These are phyloP conservation scores for Cunninghamia lanceolata DNA, from an alignment of 75 land plant species.

Conservation along the genomic window DNA sequence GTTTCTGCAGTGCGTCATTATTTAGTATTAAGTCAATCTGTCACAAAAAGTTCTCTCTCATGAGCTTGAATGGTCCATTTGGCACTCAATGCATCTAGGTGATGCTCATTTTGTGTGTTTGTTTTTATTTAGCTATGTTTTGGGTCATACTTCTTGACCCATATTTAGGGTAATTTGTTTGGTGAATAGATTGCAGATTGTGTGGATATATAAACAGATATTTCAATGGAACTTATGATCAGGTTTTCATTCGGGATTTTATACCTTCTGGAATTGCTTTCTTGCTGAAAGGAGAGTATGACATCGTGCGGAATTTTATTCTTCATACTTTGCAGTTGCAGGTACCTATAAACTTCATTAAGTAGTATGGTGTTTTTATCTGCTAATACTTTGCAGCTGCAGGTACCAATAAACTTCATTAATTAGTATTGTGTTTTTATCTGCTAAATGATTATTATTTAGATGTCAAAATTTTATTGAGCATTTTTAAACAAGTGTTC, in stretches of 20 bases:
- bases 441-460: background rate
- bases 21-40: background rate
- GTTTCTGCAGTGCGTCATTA: background rate
- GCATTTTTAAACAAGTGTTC: background rate
- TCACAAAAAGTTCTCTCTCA: background rate
- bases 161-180: too few relatives aligned
- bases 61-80: background rate
- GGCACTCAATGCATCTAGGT: background rate
- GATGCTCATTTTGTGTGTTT: background rate
- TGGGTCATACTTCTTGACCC: background rate
- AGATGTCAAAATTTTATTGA: background rate
- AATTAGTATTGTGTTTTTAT: background rate
- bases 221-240: background rate
- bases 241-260: conserved; percentile 90
- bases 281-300: conserved; percentile 84
- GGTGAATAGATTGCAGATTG: background rate
- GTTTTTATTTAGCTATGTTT: background rate
- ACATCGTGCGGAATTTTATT: conserved; percentile 83
- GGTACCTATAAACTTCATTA: conserved; percentile 29
- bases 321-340: conserved; percentile 88
- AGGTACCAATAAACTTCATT: conserved; percentile 39
- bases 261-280: conserved; percentile 90
- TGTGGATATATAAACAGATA: background rate
- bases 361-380: background rate
- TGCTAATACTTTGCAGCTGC: conserved; percentile 88